Evolutionary conservation across 306 rosid genomes (phyloP).

Genomic region (Calophaca sinica): DNA sequence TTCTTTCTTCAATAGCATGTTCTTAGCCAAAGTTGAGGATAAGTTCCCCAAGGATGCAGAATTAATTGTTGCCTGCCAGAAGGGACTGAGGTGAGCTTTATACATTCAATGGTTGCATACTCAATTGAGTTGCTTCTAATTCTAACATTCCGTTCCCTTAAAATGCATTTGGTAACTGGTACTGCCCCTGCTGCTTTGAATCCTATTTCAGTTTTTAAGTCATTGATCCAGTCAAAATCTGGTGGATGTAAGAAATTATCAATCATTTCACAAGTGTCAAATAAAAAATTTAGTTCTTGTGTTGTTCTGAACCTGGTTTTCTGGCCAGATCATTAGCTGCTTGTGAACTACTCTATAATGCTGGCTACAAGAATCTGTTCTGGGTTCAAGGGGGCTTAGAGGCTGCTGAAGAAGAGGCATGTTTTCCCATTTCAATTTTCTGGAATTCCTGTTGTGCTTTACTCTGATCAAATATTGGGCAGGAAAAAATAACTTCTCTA

Average conservation of each 20-base stretch:
- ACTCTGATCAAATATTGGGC: constrained; percentile 31
- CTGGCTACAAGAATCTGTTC: constrained; percentile 88
- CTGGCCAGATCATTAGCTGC: constrained; percentile 87
- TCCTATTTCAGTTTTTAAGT: constrained; percentile 14
- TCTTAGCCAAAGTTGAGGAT: constrained; percentile 75
- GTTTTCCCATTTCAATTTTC: constrained; percentile 39
- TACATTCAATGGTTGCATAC: constrained; percentile 36
- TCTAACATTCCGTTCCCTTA: constrained; percentile 23
- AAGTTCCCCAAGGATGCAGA: constrained; percentile 83
- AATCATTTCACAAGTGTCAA: constrained; percentile 26
- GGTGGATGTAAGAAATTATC: constrained; percentile 17
- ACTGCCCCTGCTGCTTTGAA: constrained; percentile 25
- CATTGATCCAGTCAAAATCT: constrained; percentile 16
- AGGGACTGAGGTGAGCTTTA: constrained; percentile 78
- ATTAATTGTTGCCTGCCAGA: constrained; percentile 93
- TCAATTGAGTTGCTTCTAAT: constrained; percentile 38
- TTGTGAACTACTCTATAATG: constrained; percentile 77
- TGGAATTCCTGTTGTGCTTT: constrained; percentile 27
- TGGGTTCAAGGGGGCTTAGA: constrained; percentile 98
- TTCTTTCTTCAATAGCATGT: constrained; percentile 62
- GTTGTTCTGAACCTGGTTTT: constrained; percentile 41
- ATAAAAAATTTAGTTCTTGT: constrained; percentile 7
- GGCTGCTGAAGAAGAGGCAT: constrained; percentile 91
- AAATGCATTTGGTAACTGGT: constrained; percentile 36
- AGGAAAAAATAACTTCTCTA: constrained; percentile 34